A percentile compares a stretch with the other conserved stretches of the same genome.
Evolutionary conservation across 1,284 basidiomycete genomes (phyloP).

Genomic region (Sparassis latifolia): DNA sequence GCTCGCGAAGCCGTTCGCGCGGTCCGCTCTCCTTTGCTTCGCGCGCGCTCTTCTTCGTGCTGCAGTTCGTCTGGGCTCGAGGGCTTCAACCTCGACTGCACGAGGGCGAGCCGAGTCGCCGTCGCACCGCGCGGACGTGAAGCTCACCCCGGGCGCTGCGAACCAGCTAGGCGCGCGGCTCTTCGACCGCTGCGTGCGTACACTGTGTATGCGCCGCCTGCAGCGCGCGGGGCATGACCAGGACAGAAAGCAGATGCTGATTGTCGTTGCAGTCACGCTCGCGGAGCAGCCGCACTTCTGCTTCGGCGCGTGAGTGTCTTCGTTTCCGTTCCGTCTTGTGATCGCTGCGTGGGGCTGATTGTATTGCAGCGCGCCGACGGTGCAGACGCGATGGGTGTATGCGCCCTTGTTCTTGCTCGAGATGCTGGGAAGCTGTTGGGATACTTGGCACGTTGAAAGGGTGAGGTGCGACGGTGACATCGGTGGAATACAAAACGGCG

Average conservation of each 20-base stretch:
- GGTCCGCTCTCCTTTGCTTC: slow-evolving; percentile 21
- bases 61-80: slow-evolving; percentile 25
- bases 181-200: slow-evolving; percentile 24
- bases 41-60: slow-evolving; percentile 22
- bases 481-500: not conserved
- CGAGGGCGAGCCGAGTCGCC: slow-evolving; percentile 22
- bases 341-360: too few relatives aligned
- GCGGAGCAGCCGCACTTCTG: slow-evolving; percentile 25
- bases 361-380: slow-evolving; percentile 20
- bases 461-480: not conserved
- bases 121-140: slow-evolving; percentile 24
- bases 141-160: slow-evolving; percentile 21
- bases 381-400: slow-evolving; percentile 25
- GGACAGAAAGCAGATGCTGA: slow-evolving; percentile 15
- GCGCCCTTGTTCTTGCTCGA: slow-evolving; percentile 23
- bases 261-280: slow-evolving; percentile 18
- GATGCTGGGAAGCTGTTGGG: slow-evolving; percentile 22
- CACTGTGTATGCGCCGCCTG: slow-evolving; percentile 17
- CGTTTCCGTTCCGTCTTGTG: not conserved
- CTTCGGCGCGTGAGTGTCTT: slow-evolving; percentile 20
- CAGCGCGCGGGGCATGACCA: slow-evolving; percentile 16
- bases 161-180: slow-evolving; percentile 18
- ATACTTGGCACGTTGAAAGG: slow-evolving; percentile 23
- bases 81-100: slow-evolving; percentile 22
- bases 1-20: slow-evolving; percentile 24